These are phyloP conservation scores for Metarhizium album DNA, from an alignment of 2,329 filamentous ascomycete species.

Conservation along the genomic window DNA sequence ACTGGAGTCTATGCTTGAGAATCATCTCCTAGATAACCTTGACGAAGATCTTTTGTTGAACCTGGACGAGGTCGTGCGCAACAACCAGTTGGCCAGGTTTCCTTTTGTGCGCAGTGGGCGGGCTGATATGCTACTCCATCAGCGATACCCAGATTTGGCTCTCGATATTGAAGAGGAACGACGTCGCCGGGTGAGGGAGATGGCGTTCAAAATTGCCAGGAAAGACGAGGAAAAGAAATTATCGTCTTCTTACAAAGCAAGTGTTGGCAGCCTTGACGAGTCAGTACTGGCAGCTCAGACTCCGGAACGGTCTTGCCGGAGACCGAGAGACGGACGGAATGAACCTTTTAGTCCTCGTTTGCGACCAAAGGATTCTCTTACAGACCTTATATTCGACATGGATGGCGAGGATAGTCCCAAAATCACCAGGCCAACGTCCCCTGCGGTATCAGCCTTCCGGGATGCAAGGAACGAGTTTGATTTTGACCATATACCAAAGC, in stretches of 20 bases:
- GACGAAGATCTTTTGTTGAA: constrained; percentile 75
- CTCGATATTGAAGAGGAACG: constrained; percentile 58
- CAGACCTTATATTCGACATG: constrained; percentile 89
- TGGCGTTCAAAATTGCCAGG: constrained; percentile 55
- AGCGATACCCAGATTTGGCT: constrained; percentile 52
- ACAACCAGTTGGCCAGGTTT: constrained; percentile 69
- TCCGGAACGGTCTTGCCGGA: constrained; percentile 34
- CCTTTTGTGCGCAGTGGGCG: constrained; percentile 69
- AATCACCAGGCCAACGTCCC: constrained; percentile 18
- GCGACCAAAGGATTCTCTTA: constrained; percentile 54
- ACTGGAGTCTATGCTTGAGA: constrained; percentile 84
- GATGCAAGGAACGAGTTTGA: constrained; percentile 15
- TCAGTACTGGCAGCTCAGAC: constrained; percentile 28
- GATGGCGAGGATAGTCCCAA: constrained; percentile 56
- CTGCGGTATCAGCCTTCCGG: constrained; percentile 9
- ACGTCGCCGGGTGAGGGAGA: constrained; percentile 62
- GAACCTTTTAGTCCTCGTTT: constrained; percentile 56
- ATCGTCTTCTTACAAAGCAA: constrained; percentile 48
- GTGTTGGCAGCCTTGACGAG: constrained; percentile 57
- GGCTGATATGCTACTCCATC: constrained; percentile 54
- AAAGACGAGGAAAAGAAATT: constrained; percentile 54
- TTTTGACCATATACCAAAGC: constrained; percentile 17
- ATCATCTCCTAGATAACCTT: constrained; percentile 73
- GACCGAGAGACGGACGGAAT: constrained; percentile 36
- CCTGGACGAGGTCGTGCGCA: constrained; percentile 67